These are phyloP conservation scores for Candida dendrica DNA, from an alignment of 805 yeast genomes.

Conservation along the genomic window DNA sequence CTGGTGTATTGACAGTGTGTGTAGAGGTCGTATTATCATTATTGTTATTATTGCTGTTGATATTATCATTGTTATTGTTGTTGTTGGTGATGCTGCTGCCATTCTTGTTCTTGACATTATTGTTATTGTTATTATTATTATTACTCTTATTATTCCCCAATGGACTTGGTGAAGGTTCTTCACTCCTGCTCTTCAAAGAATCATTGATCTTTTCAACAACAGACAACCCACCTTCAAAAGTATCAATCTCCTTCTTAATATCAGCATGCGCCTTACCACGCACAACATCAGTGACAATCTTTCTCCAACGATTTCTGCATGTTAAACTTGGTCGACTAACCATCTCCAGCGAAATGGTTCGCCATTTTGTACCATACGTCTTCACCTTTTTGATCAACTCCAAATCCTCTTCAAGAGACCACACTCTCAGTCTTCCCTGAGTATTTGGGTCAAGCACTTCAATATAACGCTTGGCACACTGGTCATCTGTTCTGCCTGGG, in stretches of 20 bases:
- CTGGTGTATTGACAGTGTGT: too few relatives aligned
- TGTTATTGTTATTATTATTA: not conserved
- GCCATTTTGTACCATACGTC: constrained; percentile 81
- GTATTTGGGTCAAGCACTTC: constrained; percentile 84
- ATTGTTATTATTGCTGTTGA: too few relatives aligned
- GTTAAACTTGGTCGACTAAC: constrained; percentile 80
- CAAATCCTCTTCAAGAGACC: constrained; percentile 76
- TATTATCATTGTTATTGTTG: too few relatives aligned
- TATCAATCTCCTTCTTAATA: constrained; percentile 54
- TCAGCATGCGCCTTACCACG: constrained; percentile 52
- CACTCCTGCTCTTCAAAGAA: constrained; percentile 7
- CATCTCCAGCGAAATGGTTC: constrained; percentile 65
- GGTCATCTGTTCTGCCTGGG: constrained; percentile 87
- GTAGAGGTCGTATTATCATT: too few relatives aligned
- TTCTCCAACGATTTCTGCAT: constrained; percentile 90
- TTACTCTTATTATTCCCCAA: not conserved
- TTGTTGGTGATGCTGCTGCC: too few relatives aligned
- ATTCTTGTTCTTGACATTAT: too few relatives aligned
- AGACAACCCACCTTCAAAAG: constrained; percentile 32
- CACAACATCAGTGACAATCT: constrained; percentile 68
- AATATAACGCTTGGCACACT: constrained; percentile 84
- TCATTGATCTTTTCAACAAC: constrained; percentile 18
- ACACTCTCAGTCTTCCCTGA: constrained; percentile 66
- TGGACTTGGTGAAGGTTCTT: not conserved
- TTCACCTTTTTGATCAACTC: constrained; percentile 60